phyloP scores from a whole-genome alignment of 2,329 filamentous ascomycete species.

The Colletotrichum camelliae region DNA sequence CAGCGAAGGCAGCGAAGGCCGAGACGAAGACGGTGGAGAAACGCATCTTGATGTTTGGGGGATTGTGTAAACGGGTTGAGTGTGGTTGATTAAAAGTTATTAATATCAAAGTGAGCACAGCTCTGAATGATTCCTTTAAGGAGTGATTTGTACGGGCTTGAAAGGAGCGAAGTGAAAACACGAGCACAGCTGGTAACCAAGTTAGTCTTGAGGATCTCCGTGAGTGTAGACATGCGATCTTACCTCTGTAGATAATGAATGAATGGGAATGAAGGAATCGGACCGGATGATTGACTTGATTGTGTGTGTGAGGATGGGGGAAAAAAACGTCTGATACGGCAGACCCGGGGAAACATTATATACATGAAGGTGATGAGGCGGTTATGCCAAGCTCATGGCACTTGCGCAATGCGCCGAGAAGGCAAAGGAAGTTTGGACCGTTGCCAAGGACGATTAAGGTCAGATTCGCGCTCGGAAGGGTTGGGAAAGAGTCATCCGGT shows the following conservation, averaged over 20 bases:
- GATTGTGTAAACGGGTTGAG: slow-evolving; percentile 26
- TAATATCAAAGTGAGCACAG: slow-evolving; percentile 46
- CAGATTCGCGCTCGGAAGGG: background rate
- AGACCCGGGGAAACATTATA: slow-evolving; percentile 37
- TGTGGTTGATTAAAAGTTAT: slow-evolving; percentile 33
- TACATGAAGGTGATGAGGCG: slow-evolving; percentile 32
- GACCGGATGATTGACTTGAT: slow-evolving; percentile 31
- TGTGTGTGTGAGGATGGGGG: slow-evolving; percentile 35
- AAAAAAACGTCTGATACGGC: slow-evolving; percentile 21
- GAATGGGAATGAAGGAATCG: slow-evolving; percentile 44
- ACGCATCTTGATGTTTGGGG: slow-evolving; percentile 51
- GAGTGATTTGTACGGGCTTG: slow-evolving; percentile 25
- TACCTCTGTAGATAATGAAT: slow-evolving; percentile 54
- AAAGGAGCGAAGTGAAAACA: slow-evolving; percentile 49
- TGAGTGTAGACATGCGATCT: slow-evolving; percentile 19
- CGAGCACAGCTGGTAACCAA: slow-evolving; percentile 50
- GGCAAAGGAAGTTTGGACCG: background rate
- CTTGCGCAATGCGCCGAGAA: background rate
- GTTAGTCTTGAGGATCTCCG: slow-evolving; percentile 25
- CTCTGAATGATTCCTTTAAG: slow-evolving; percentile 44
- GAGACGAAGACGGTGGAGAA: slow-evolving; percentile 48
- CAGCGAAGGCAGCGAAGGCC: slow-evolving; percentile 48
- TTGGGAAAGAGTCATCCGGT: background rate
- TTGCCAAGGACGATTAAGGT: slow-evolving; percentile 13
- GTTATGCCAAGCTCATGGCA: background rate